Percentiles rank a stretch among this genome's conserved stretches.
Conservation (phyloP, 2,329 filamentous ascomycete species). For the Sporothrix brasiliensis region DNA sequence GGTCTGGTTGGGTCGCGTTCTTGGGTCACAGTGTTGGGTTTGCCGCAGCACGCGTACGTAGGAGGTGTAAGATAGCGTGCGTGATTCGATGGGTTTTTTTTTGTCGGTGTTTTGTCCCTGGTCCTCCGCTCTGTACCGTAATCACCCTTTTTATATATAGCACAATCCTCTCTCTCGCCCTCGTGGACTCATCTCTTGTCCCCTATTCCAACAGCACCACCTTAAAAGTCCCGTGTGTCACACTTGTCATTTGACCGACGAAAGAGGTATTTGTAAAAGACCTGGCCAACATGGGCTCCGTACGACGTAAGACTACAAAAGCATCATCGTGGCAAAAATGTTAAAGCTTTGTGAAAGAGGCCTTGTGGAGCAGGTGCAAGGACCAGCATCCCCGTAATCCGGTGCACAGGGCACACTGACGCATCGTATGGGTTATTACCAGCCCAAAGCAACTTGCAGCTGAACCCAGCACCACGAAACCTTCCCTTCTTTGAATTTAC, state of each 20-base stretch:
- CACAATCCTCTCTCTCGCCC: not conserved
- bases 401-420: slow-evolving; percentile 3
- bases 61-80: not conserved
- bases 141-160: slow-evolving; percentile 2
- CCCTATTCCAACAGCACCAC: slow-evolving; percentile 18
- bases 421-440: not conserved
- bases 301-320: too few relatives aligned
- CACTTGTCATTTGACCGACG: slow-evolving; percentile 22
- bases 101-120: not conserved
- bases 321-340: too few relatives aligned
- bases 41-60: slow-evolving; percentile 19
- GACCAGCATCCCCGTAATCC: slow-evolving; percentile 10
- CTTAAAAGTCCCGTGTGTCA: slow-evolving; percentile 19
- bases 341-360: too few relatives aligned
- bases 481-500: not conserved
- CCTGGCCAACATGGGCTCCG: not conserved
- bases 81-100: not conserved
- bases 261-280: slow-evolving; percentile 1
- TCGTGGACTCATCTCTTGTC: slow-evolving; percentile 1
- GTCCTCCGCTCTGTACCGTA: slow-evolving; percentile 16
- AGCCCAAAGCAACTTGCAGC: not conserved
- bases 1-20: not conserved
- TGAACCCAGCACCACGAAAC: slow-evolving; percentile 14
- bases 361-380: not conserved
- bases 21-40: not conserved